Base-by-base conservation (phyloP, 257 asterid species). In the Solanum piurae region DNA sequence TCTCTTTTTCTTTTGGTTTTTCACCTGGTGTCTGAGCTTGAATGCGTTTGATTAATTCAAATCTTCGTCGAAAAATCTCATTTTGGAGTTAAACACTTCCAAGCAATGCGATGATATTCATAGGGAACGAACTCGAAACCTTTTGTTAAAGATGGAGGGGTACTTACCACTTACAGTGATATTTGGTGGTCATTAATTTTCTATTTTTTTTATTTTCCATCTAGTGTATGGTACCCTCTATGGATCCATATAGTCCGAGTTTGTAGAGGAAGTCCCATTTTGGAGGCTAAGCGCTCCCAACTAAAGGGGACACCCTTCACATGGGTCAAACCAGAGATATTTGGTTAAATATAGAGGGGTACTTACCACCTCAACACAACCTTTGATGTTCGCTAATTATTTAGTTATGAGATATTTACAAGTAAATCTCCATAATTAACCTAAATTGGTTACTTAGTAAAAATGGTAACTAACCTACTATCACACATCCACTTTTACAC, bases 251-350 rank as follows among this genome's bases (percentile, higher is more conserved):
- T 7, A 7, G 5, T 58, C 0, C 2, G 1, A 58, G 11, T 21
- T 58, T 0, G 1, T 58, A 20, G 11, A 0, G 2, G 12, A 20
- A 20, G 66, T 20, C 12, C 27, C 0, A 0, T 58, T 58, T 0
- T 4, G 11, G 25, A 21, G 68, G 68, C 12, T 60, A 21, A 58
- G 27, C 29, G 4, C 27, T 60, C 3, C 27, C 6, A 60, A 0
- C 25, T 0, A 55, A 20, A 55, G 11, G 64, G 0, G 25, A 55
- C 5, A 0, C 23, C 9, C 0, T 18, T 52, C 10, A 55, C 11
- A 55, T 18, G 10, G n/a, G n/a, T 55, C 64, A 18, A 55, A 18
- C 64, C 3, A 55, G 25, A 55, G 10, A 55, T 18, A 0, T 55
- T 55, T 20, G 25, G n/a, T 55, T 55, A 55, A 55, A 55, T 0